These are phyloP conservation scores for Mucor circinelloides DNA, from an alignment of 371 early-diverging fungal species.

Conservation along the genomic window DNA sequence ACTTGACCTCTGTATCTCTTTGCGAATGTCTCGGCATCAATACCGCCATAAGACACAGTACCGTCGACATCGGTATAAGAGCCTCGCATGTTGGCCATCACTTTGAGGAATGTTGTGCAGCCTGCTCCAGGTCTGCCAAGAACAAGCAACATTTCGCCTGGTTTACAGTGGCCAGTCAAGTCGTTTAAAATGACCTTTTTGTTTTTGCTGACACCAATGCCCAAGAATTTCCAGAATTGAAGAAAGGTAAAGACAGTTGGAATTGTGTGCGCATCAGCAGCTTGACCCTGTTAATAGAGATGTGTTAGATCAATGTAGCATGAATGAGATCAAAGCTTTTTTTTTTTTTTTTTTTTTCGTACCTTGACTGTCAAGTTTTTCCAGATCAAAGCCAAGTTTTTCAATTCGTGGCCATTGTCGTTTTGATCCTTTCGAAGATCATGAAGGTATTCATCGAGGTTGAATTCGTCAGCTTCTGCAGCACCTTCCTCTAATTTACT, in stretches of 20 bases:
- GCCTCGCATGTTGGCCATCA: conserved; percentile 53
- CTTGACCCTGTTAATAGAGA: conserved; percentile 31
- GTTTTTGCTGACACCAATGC: conserved; percentile 26
- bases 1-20: conserved; percentile 51
- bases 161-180: conserved; percentile 46
- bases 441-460: conserved; percentile 34
- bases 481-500: conserved; percentile 31
- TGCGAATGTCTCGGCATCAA: conserved; percentile 42
- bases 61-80: conserved; percentile 50
- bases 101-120: conserved; percentile 56
- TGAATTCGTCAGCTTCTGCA: conserved; percentile 30
- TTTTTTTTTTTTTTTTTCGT: too few species aligned
- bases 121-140: conserved; percentile 63
- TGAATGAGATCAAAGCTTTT: background rate
- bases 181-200: conserved; percentile 41
- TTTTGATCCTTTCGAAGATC: conserved; percentile 23
- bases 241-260: conserved; percentile 20
- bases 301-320: background rate
- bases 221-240: conserved; percentile 26
- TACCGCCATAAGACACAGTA: conserved; percentile 50
- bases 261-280: conserved; percentile 30
- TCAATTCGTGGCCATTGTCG: conserved; percentile 37
- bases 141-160: conserved; percentile 64
- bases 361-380: conserved; percentile 46
- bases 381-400: conserved; percentile 49